Base-by-base conservation (phyloP, 805 yeast species). In the Dipodascus geniculatus region DNA sequence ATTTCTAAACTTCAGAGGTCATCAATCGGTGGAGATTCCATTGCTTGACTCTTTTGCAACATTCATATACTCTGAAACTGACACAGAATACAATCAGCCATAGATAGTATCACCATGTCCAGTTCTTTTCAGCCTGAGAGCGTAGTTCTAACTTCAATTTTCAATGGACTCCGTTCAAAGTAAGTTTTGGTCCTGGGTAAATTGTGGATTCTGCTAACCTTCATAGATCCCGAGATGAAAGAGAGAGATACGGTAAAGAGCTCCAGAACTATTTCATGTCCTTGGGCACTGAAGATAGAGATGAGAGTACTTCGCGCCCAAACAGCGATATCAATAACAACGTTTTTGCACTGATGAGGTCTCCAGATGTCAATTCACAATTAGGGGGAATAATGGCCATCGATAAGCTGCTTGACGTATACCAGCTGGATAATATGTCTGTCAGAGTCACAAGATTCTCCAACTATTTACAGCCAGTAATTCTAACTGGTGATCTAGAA, bases 321-420 rank as follows among this genome's bases (percentile, higher is more conserved):
- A 87, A 85, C 66, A 87, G 85, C 65, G 90, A 84, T 55, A 83
- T 91, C 57, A 89, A 91, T 71, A 85, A 87, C 62, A 81, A 85
- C 57, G 86, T 93, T 19, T 89, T 88, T 65, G 96, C 87, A 63
- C 74, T 89, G 52, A 80, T 88, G 50, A 88, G 87, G 61, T 81
- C 90, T 2, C 75, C 81, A 6, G 91, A 85, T 59, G 69, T 82
- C 3, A 68, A 75, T 24, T 89, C 85, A 58, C 82, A 87, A 57
- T 74, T 90, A 38, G 98, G 97, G 19, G 98, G 96, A 48, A 83
- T 91, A 31, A 78, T 88, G 22, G 97, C 97, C 11, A 85, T 91
- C 54, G 93, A 87, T 67, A 82, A 93, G 1, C 75, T 91, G 56
- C 86, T 91, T 52, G 93, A 86, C 55, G 82, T 87, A 62, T 90